These are phyloP conservation scores for Rhytidhysteron rufulum DNA, from an alignment of 2,329 filamentous ascomycete genomes.

Conservation along the genomic window DNA sequence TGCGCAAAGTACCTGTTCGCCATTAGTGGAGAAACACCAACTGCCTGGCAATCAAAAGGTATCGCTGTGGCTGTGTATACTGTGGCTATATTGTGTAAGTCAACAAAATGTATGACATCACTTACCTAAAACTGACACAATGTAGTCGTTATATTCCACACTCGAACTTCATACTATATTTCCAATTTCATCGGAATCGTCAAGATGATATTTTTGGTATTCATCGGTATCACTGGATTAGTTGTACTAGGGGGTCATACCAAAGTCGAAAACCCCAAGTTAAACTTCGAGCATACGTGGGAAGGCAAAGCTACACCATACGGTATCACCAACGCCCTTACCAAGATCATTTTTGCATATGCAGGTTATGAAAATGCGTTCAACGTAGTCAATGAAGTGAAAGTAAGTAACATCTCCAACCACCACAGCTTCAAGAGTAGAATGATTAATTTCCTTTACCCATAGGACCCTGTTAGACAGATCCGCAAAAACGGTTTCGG, in stretches of 20 bases:
- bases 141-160: slow-evolving; percentile 49
- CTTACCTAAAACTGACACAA: not conserved
- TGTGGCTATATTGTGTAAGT: slow-evolving; percentile 53
- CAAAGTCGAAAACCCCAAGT: slow-evolving; percentile 48
- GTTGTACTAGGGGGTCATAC: slow-evolving; percentile 58
- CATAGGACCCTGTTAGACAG: slow-evolving; percentile 53
- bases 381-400: slow-evolving; percentile 60
- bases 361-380: slow-evolving; percentile 58
- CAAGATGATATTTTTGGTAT: slow-evolving; percentile 58
- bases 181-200: slow-evolving; percentile 56
- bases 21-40: slow-evolving; percentile 49
- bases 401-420: slow-evolving; percentile 24
- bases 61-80: slow-evolving; percentile 63
- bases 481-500: slow-evolving; percentile 46
- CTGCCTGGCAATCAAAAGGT: slow-evolving; percentile 63
- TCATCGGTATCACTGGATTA: slow-evolving; percentile 50
- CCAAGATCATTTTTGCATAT: slow-evolving; percentile 59
- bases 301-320: slow-evolving; percentile 45
- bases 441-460: not conserved
- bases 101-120: not conserved
- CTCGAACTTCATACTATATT: slow-evolving; percentile 54
- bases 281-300: slow-evolving; percentile 56
- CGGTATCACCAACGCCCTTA: slow-evolving; percentile 56
- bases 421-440: not conserved
- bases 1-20: slow-evolving; percentile 61